These are phyloP conservation scores for Phaeosphaeria sp. DNA, from an alignment of 2,329 filamentous ascomycete genomes.

Conservation along the genomic window DNA sequence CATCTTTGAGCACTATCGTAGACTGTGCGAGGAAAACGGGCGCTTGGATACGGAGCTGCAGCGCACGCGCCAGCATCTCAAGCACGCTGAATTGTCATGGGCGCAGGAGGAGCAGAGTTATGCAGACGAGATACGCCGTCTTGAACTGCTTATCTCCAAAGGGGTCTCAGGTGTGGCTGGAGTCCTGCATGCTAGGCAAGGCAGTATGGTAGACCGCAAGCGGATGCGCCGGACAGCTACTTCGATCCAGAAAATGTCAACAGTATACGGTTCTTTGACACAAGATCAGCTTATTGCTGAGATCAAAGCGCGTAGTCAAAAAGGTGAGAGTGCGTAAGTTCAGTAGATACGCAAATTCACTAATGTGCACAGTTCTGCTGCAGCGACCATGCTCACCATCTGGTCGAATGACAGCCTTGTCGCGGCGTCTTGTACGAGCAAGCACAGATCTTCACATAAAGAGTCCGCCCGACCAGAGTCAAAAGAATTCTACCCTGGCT, in stretches of 20 bases:
- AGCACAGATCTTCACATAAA: constrained; percentile 39
- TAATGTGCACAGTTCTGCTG: constrained; percentile 26
- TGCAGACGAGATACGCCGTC: constrained; percentile 51
- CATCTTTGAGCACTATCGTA: constrained; percentile 52
- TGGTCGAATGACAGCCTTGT: constrained; percentile 47
- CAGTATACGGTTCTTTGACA: constrained; percentile 18
- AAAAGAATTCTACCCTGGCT: constrained; percentile 22
- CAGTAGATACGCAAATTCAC: not conserved
- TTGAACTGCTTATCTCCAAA: constrained; percentile 53
- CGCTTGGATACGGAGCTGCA: constrained; percentile 33
- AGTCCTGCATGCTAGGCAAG: constrained; percentile 51
- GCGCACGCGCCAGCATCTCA: constrained; percentile 31
- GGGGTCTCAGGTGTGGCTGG: constrained; percentile 50
- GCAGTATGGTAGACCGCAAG: constrained; percentile 46
- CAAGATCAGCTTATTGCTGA: constrained; percentile 29
- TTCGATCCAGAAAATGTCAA: constrained; percentile 14
- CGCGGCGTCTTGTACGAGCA: constrained; percentile 43
- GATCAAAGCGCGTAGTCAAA: constrained; percentile 31
- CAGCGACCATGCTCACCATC: constrained; percentile 47
- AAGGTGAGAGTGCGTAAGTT: constrained; percentile 25
- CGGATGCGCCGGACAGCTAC: constrained; percentile 27
- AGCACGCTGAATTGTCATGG: constrained; percentile 42
- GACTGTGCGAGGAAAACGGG: constrained; percentile 44
- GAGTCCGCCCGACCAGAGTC: constrained; percentile 31
- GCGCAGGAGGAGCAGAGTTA: constrained; percentile 42